Conservation (phyloP, 2,329 filamentous ascomycete species). For the Lachnellula hyalina region DNA sequence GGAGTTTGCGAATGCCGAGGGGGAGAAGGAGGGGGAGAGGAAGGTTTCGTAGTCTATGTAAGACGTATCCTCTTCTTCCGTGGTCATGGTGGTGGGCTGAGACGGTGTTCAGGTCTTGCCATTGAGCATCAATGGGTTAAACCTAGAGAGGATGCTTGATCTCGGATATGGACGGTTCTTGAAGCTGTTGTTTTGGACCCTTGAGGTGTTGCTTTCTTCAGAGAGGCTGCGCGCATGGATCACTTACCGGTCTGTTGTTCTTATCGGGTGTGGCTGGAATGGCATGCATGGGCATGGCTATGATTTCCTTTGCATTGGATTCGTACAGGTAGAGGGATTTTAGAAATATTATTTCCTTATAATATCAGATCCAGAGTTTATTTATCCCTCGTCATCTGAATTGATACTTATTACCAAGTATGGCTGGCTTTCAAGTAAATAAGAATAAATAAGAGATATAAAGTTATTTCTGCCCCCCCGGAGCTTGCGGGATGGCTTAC, state of each 20-base stretch:
- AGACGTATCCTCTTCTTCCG: conserved; percentile 56
- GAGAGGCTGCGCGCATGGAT: not conserved
- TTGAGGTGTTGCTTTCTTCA: not conserved
- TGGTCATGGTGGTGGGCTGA: conserved; percentile 19
- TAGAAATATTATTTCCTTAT: too few relatives aligned
- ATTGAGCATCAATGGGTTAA: conserved; percentile 3
- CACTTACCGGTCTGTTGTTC: not conserved
- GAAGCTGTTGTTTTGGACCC: not conserved
- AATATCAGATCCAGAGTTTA: not conserved
- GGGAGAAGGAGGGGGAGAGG: conserved; percentile 74
- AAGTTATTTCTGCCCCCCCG: not conserved
- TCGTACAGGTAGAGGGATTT: too few relatives aligned
- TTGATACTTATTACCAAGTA: too few relatives aligned
- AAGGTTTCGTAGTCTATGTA: conserved; percentile 98
- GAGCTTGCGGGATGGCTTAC: conserved; percentile 8
- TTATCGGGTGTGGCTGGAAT: not conserved
- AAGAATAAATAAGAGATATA: too few relatives aligned
- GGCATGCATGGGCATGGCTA: not conserved
- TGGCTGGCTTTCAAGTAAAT: too few relatives aligned
- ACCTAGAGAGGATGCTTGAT: not conserved
- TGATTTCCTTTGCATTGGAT: too few relatives aligned
- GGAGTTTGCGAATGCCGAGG: conserved; percentile 78
- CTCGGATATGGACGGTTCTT: not conserved
- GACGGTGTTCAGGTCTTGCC: conserved; percentile 2
- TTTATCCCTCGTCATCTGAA: not conserved